Evolutionary conservation across 805 yeast genomes (phyloP).

Genomic region (Myxozyma geophila): DNA sequence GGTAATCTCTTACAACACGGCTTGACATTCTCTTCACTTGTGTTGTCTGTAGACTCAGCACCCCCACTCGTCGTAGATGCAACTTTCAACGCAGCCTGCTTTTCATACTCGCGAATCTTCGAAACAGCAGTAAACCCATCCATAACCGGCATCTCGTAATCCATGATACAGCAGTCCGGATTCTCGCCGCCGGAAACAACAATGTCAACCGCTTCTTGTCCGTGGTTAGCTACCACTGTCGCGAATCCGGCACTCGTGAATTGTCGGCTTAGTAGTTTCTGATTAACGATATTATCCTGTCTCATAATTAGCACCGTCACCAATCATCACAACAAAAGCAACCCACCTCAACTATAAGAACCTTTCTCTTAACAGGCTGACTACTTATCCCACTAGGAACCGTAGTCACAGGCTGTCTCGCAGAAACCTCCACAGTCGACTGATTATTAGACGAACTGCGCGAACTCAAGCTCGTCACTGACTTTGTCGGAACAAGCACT

Average conservation of each 20-base stretch:
- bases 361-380: slow-evolving; percentile 42
- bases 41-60: background rate
- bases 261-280: slow-evolving; percentile 91
- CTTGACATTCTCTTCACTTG: background rate
- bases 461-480: background rate
- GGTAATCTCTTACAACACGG: slow-evolving; percentile 18
- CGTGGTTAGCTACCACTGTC: slow-evolving; percentile 85
- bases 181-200: slow-evolving; percentile 24
- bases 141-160: slow-evolving; percentile 39
- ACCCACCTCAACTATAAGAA: slow-evolving; percentile 73
- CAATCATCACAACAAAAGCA: background rate
- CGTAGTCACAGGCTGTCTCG: background rate
- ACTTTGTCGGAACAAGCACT: background rate
- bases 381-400: background rate
- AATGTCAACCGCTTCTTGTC: slow-evolving; percentile 77
- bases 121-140: slow-evolving; percentile 41
- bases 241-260: slow-evolving; percentile 77
- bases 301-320: background rate
- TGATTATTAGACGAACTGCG: slow-evolving; percentile 2
- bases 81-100: background rate
- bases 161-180: slow-evolving; percentile 36
- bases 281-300: slow-evolving; percentile 90
- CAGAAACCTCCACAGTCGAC: slow-evolving; percentile 1
- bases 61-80: background rate
- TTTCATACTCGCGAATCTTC: slow-evolving; percentile 34